phyloP scores from a whole-genome alignment of 768 basidiomycete species.

The Coprinellus micaceus region DNA sequence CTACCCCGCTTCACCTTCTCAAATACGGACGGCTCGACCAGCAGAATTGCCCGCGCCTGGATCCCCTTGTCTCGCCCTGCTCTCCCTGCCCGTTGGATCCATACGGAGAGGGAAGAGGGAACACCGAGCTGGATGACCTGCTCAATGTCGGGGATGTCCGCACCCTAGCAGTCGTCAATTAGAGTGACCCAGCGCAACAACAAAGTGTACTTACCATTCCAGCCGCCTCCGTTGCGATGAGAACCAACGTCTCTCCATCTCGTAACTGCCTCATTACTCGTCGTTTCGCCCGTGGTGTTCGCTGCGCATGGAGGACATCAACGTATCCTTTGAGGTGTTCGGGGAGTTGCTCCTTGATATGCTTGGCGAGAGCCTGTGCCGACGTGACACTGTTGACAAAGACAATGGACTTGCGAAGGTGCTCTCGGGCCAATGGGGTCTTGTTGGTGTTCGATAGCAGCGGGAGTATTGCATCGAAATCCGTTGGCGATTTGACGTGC shows the following conservation, averaged over 20 bases:
- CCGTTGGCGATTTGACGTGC: slow-evolving; percentile 18
- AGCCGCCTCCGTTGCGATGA: slow-evolving; percentile 33
- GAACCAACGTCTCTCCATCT: slow-evolving; percentile 19
- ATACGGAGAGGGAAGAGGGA: slow-evolving; percentile 27
- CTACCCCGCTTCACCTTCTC: slow-evolving; percentile 17
- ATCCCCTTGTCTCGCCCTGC: slow-evolving; percentile 20
- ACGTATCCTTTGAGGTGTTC: slow-evolving; percentile 13
- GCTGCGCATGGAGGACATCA: slow-evolving; percentile 23
- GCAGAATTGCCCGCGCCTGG: slow-evolving; percentile 23
- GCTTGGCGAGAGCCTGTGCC: slow-evolving; percentile 14
- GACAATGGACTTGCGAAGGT: slow-evolving; percentile 19
- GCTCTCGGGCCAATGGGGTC: slow-evolving; percentile 1
- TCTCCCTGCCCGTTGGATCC: slow-evolving; percentile 30
- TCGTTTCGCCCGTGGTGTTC: slow-evolving; percentile 17
- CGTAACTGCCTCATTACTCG: slow-evolving; percentile 22
- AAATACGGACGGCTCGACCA: slow-evolving; percentile 28
- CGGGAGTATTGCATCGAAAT: slow-evolving; percentile 20
- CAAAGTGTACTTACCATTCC: slow-evolving; percentile 30
- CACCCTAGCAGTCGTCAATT: slow-evolving; percentile 19
- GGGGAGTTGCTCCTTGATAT: slow-evolving; percentile 8
- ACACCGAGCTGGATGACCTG: slow-evolving; percentile 33
- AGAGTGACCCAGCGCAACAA: background rate
- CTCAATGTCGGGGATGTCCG: slow-evolving; percentile 34
- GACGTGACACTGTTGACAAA: slow-evolving; percentile 19
- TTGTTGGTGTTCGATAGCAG: slow-evolving; percentile 3